These are phyloP conservation scores for Aspergillus pseudotamarii DNA, from an alignment of 2,329 filamentous ascomycete species.

Conservation along the genomic window DNA sequence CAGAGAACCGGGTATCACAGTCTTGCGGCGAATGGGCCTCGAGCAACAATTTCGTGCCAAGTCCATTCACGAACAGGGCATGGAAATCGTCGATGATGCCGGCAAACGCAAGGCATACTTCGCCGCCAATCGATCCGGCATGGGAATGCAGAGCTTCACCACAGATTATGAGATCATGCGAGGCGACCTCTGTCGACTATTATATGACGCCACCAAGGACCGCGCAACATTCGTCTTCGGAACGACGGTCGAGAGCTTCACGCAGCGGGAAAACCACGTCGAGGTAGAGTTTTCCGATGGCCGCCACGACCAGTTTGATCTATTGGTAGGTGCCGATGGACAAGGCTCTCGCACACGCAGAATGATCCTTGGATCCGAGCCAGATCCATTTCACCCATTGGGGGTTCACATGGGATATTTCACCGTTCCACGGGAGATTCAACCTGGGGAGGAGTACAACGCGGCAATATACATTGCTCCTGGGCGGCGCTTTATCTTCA, in stretches of 20 bases:
- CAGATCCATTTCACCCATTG: constrained; percentile 25
- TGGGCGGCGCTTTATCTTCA: constrained; percentile 26
- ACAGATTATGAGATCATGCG: constrained; percentile 60
- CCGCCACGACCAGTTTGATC: constrained; percentile 24
- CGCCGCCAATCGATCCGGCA: constrained; percentile 40
- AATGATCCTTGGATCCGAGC: constrained; percentile 21
- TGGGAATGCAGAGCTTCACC: constrained; percentile 43
- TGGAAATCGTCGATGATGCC: constrained; percentile 49
- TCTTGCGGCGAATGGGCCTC: constrained; percentile 58
- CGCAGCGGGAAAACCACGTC: constrained; percentile 21
- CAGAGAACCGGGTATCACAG: constrained; percentile 54
- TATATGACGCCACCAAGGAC: constrained; percentile 39
- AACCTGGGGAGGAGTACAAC: constrained; percentile 17
- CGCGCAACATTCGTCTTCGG: constrained; percentile 46
- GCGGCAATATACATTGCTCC: constrained; percentile 39
- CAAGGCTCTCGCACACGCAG: constrained; percentile 25
- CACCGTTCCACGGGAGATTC: constrained; percentile 31
- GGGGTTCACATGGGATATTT: constrained; percentile 41
- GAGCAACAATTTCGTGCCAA: constrained; percentile 44
- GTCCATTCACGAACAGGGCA: constrained; percentile 51
- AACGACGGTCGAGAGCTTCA: constrained; percentile 29
- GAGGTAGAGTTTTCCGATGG: constrained; percentile 30
- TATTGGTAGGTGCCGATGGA: constrained; percentile 37
- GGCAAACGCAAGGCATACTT: constrained; percentile 48
- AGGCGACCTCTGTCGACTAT: constrained; percentile 51